Evolutionary conservation across 2,329 filamentous ascomycete genomes (phyloP).

Genomic region (Fusarium sp.): DNA sequence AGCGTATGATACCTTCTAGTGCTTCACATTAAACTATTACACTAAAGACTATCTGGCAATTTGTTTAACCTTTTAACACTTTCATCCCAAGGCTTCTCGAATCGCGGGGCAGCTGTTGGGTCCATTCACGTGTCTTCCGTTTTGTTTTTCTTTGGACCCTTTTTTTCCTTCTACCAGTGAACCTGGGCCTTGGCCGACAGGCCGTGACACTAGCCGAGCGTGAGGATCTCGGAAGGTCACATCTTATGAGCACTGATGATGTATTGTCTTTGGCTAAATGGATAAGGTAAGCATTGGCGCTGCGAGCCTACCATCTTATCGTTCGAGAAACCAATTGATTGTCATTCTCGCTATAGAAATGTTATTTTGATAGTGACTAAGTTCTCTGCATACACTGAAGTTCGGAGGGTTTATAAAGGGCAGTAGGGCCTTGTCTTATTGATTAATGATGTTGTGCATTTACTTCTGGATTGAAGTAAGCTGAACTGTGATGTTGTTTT

Average conservation of each 20-base stretch:
- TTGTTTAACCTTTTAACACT: neutral
- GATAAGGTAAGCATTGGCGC: neutral
- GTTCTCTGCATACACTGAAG: neutral
- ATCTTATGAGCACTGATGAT: neutral
- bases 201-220: neutral
- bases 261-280: slow-evolving; percentile 4
- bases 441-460: no score
- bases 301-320: neutral
- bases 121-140: slow-evolving; percentile 33
- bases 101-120: slow-evolving; percentile 38
- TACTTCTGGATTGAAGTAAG: no score
- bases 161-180: slow-evolving; percentile 4
- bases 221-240: slow-evolving; percentile 1
- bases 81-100: slow-evolving; percentile 1
- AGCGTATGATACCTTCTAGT: no score
- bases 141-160: slow-evolving; percentile 19
- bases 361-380: neutral
- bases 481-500: no score
- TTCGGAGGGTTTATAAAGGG: no score
- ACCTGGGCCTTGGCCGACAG: slow-evolving; percentile 14
- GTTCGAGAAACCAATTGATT: neutral
- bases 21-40: neutral
- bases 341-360: neutral
- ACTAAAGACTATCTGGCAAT: no score
- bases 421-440: no score